These are phyloP conservation scores for Cercophora sp. DNA, from an alignment of 495 filamentous ascomycete species.

Conservation along the genomic window DNA sequence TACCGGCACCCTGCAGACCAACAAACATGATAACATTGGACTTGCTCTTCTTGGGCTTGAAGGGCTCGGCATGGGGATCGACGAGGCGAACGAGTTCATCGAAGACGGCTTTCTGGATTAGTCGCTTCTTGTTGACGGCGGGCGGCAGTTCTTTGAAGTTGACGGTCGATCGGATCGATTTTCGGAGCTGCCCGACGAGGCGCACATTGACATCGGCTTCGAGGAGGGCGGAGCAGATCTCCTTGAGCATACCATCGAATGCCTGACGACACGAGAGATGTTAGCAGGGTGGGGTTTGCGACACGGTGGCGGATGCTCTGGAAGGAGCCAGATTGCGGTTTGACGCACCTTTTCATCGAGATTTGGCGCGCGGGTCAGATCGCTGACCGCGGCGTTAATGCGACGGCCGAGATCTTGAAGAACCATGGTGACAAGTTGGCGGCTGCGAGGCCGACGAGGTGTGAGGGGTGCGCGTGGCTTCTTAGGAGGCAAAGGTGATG, in stretches of 20 bases:
- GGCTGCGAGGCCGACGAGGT: slow-evolving; percentile 17
- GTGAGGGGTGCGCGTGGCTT: too few relatives aligned
- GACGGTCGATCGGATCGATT: slow-evolving; percentile 84
- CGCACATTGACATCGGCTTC: slow-evolving; percentile 95
- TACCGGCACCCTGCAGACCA: slow-evolving; percentile 92
- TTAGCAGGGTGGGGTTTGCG: too few relatives aligned
- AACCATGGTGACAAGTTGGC: slow-evolving; percentile 71
- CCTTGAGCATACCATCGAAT: slow-evolving; percentile 96
- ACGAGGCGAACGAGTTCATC: slow-evolving; percentile 95
- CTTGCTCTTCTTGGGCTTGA: slow-evolving; percentile 95
- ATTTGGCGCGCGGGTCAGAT: slow-evolving; percentile 85
- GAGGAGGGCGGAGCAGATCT: slow-evolving; percentile 88
- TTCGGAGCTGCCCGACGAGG: slow-evolving; percentile 88
- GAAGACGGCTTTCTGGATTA: slow-evolving; percentile 97
- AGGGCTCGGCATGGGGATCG: slow-evolving; percentile 91
- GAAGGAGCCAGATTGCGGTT: too few relatives aligned
- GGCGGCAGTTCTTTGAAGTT: slow-evolving; percentile 89
- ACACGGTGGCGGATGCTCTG: too few relatives aligned
- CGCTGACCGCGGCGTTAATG: slow-evolving; percentile 93
- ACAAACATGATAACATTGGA: slow-evolving; percentile 99
- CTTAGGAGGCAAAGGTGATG: too few relatives aligned
- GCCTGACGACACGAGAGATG: slow-evolving; percentile 54
- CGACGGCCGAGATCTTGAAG: slow-evolving; percentile 97
- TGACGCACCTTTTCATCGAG: slow-evolving; percentile 83
- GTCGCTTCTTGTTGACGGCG: slow-evolving; percentile 91